Evolutionary conservation across 345 rosid species (phyloP), one percentile per base, ranked within the genome.

Genomic region (Gossypium herbaceum): DNA sequence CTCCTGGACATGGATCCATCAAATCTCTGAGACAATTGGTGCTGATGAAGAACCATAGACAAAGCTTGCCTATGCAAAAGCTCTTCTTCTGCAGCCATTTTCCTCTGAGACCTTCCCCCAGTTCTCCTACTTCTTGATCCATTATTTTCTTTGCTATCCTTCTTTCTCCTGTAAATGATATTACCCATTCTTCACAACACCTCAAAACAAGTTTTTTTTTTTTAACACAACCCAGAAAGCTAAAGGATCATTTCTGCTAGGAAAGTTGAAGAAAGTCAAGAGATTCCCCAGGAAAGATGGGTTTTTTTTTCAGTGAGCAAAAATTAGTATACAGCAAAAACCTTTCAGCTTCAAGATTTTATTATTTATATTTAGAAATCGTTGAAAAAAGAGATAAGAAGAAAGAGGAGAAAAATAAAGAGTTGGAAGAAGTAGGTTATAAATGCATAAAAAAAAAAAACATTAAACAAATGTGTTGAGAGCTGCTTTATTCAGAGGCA

Each of bases 1-100:
- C 98, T 86, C 74, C 98, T 85, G 16, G 99, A 95, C 94, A 95
- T 92, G 88, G 99, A 95, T 84, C 99, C 98, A 7, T 95, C 98
- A 50, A 91, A 91, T 83, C 99, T 83, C 86, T 90, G 99, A 73
- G 99, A 95, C 80, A 88, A 79, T 61, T 87, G 93, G 73, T 89
- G 90, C 81, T 94, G 98, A 24, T 92, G 96, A 77, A 91, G 84
- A 44, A 92, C 99, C 99, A 92, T 90, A 27, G 99, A 95, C 11
- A 95, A 73, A 83, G 97, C 97, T 86, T 94, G 95, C 25, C 92
- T 88, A 78, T 94, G 98, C 81, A 94, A 75, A 50, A 88, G 68
- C 88, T 94, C 98, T 81, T 95, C 99, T 45, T 95, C 99, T 0
- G 90, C 85, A 76, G 85, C 84, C 83, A 86, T 66, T 79, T 95